Percentiles rank a stretch among this genome's conserved stretches.
These are phyloP conservation scores for Neltuma alba DNA, from an alignment of 306 rosid genomes.

Conservation along the genomic window DNA sequence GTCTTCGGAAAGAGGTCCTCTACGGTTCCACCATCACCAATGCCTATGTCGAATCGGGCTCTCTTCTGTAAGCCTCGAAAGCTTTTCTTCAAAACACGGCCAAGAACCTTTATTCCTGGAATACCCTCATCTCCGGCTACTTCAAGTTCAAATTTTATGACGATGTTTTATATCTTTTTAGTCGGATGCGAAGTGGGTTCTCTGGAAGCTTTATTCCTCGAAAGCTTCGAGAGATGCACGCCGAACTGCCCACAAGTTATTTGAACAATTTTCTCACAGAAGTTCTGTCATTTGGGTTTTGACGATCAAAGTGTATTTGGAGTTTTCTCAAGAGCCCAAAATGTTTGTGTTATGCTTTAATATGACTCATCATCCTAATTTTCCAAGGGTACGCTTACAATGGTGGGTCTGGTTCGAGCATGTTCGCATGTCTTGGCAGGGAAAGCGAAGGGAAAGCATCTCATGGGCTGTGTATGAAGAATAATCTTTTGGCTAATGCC, in stretches of 20 bases:
- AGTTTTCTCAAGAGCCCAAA: slow-evolving; percentile 24
- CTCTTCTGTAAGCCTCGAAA: slow-evolving; percentile 28
- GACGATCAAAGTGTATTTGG: slow-evolving; percentile 32
- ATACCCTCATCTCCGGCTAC: slow-evolving; percentile 29
- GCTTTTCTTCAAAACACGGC: slow-evolving; percentile 17
- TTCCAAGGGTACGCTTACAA: slow-evolving; percentile 14
- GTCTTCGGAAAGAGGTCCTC: slow-evolving; percentile 13
- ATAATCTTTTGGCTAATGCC: slow-evolving; percentile 26
- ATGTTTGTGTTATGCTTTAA: slow-evolving; percentile 17
- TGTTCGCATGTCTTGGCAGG: slow-evolving; percentile 12
- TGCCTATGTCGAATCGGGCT: slow-evolving; percentile 28
- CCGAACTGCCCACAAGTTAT: slow-evolving; percentile 31
- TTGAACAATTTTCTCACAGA: slow-evolving; percentile 29
- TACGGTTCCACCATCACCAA: slow-evolving; percentile 29
- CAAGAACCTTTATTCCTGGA: slow-evolving; percentile 34
- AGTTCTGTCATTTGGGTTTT: slow-evolving; percentile 28
- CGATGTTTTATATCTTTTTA: slow-evolving; percentile 19
- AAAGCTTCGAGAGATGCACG: slow-evolving; percentile 14
- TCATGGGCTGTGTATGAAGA: slow-evolving; percentile 29
- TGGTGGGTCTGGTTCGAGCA: slow-evolving; percentile 28
- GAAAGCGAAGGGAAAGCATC: slow-evolving; percentile 32
- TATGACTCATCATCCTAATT: slow-evolving; percentile 4
- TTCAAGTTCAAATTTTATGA: background rate
- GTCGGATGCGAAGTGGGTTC: slow-evolving; percentile 18
- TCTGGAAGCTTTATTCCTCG: no score